Evolutionary conservation across 306 rosid species (phyloP).

Genomic region (Lathyrus tuberosus): DNA sequence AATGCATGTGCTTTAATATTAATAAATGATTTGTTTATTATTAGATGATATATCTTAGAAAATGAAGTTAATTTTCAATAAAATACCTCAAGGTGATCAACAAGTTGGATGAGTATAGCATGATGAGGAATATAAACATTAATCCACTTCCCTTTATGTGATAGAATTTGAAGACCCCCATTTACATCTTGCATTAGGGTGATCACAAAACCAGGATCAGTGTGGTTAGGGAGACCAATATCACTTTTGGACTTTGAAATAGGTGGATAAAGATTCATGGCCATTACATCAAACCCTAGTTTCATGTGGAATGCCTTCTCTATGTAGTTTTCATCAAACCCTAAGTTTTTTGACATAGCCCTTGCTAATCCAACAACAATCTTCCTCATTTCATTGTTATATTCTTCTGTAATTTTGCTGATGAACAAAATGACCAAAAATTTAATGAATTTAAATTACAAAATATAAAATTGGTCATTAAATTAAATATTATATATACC

Average conservation of each 20-base stretch:
- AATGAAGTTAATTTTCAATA: background rate
- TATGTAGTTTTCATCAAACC: constrained; percentile 57
- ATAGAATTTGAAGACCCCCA: constrained; percentile 60
- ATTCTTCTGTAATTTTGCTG: constrained; percentile 49
- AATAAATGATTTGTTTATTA: too few relatives aligned
- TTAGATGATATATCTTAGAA: background rate
- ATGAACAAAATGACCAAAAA: background rate
- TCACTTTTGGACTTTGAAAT: constrained; percentile 38
- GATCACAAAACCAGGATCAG: constrained; percentile 60
- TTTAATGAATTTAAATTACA: background rate
- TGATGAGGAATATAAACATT: constrained; percentile 49
- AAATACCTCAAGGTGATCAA: constrained; percentile 64
- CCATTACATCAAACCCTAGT: constrained; percentile 56
- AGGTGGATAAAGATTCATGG: constrained; percentile 59
- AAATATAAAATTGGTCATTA: too few relatives aligned
- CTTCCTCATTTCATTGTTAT: constrained; percentile 42
- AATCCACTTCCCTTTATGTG: constrained; percentile 57
- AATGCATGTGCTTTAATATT: background rate
- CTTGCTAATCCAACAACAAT: constrained; percentile 45
- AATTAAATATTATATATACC: constrained; percentile 33
- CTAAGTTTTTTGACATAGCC: constrained; percentile 49
- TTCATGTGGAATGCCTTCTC: constrained; percentile 53
- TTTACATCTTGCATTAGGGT: constrained; percentile 56
- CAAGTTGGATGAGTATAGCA: constrained; percentile 60
- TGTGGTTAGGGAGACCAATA: constrained; percentile 51